These are phyloP conservation scores for Jacaranda copaia DNA, from an alignment of 257 asterid genomes.

Conservation along the genomic window DNA sequence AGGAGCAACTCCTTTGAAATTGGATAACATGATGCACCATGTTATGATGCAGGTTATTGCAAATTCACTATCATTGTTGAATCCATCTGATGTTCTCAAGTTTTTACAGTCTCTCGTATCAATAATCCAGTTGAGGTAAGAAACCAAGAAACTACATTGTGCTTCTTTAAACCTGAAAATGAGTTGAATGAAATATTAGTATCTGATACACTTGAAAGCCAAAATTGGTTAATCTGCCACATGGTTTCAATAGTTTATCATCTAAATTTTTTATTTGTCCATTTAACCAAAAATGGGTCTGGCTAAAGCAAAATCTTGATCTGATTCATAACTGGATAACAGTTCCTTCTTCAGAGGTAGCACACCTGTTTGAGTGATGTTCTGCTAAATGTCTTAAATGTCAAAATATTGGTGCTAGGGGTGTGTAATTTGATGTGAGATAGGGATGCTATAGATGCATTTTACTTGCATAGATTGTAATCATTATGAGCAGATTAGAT, in stretches of 20 bases:
- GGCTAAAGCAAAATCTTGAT: constrained; percentile 1
- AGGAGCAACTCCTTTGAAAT: constrained; percentile 20
- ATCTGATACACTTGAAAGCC: background rate
- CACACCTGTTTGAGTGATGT: background rate
- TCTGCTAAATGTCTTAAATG: background rate
- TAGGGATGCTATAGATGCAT: background rate
- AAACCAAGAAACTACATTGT: background rate
- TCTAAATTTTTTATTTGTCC: background rate
- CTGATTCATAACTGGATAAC: background rate
- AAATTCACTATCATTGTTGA: constrained; percentile 74
- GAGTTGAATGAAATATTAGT: background rate
- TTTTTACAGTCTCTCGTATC: constrained; percentile 76
- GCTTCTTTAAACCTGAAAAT: constrained; percentile 6
- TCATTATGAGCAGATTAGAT: background rate
- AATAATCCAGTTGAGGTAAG: constrained; percentile 75
- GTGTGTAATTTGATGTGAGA: background rate
- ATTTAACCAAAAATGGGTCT: background rate
- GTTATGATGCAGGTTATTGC: constrained; percentile 66
- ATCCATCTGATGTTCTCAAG: constrained; percentile 86
- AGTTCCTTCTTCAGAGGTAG: background rate
- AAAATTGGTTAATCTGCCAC: background rate
- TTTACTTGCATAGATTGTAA: constrained; percentile 11
- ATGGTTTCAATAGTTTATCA: constrained; percentile 2
- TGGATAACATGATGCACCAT: constrained; percentile 21
- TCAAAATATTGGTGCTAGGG: background rate